Percentiles rank a stretch among this genome's conserved stretches.
Conservation (phyloP, 1,284 basidiomycete genomes). For the Rhizopogon hawkerae region DNA sequence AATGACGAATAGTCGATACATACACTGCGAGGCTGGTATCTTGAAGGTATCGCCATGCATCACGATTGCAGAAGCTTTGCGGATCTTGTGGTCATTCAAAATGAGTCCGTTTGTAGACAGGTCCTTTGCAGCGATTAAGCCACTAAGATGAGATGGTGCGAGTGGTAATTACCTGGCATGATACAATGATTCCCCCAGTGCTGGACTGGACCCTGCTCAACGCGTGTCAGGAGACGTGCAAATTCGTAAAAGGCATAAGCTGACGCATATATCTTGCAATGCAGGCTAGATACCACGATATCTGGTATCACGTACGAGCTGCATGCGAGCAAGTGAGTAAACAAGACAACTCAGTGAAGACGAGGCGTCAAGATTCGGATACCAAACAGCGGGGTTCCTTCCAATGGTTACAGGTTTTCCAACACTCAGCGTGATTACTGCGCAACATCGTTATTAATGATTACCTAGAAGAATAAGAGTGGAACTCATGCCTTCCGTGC, state of each 20-base stretch:
- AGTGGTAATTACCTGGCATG: constrained; percentile 50
- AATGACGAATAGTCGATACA: constrained; percentile 5
- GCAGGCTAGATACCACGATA: constrained; percentile 51
- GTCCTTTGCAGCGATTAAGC: constrained; percentile 39
- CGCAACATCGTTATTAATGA: constrained; percentile 12
- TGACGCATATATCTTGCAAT: constrained; percentile 75
- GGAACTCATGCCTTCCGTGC: constrained; percentile 45
- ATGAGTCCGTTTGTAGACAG: constrained; percentile 69
- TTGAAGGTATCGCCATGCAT: constrained; percentile 66
- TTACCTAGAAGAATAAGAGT: not conserved
- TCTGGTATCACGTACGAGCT: constrained; percentile 46
- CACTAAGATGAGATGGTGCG: not conserved
- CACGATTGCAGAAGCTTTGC: constrained; percentile 55
- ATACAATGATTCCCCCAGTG: constrained; percentile 62
- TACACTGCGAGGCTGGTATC: constrained; percentile 59
- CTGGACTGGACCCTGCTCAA: constrained; percentile 48
- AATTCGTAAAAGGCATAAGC: constrained; percentile 12
- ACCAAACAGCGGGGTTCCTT: constrained; percentile 52
- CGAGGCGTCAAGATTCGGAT: constrained; percentile 2
- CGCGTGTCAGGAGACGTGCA: not conserved
- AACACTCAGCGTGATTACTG: constrained; percentile 50
- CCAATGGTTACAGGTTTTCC: constrained; percentile 60
- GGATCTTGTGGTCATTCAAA: constrained; percentile 61
- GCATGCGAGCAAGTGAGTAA: constrained; percentile 2
- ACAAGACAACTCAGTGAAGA: constrained; percentile 6